Conservation (phyloP, 257 asterid species). For the Perilla frutescens region DNA sequence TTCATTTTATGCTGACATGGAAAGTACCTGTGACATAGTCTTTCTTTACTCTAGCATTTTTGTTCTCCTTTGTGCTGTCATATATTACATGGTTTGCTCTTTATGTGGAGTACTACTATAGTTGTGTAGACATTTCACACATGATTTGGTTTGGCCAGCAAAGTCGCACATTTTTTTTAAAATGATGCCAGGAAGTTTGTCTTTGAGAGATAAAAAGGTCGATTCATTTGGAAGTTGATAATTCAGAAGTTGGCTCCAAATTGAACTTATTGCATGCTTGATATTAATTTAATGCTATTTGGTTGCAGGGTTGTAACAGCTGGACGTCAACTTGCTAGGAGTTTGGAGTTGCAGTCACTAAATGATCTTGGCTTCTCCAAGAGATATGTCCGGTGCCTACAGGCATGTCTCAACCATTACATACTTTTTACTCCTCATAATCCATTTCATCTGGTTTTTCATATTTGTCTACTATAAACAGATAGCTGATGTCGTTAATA, state of each 20-base stretch:
- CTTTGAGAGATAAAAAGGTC: too few species aligned
- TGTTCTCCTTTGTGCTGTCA: background rate
- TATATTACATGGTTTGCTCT: background rate
- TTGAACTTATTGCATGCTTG: slow-evolving; percentile 3
- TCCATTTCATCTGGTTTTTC: slow-evolving; percentile 20
- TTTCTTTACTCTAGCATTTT: background rate
- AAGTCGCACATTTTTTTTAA: background rate
- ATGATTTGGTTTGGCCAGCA: background rate
- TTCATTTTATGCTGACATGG: too few species aligned
- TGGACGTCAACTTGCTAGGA: slow-evolving; percentile 93
- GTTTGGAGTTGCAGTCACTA: slow-evolving; percentile 87
- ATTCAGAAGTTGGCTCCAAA: slow-evolving; percentile 3
- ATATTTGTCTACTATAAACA: slow-evolving; percentile 41
- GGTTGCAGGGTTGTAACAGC: slow-evolving; percentile 79
- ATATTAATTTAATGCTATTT: slow-evolving; percentile 17
- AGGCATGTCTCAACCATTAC: slow-evolving; percentile 52
- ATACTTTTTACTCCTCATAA: background rate
- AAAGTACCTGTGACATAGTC: background rate
- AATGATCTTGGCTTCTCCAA: slow-evolving; percentile 95
- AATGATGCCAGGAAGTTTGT: background rate
- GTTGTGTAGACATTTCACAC: background rate
- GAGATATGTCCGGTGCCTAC: slow-evolving; percentile 91
- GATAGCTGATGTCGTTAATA: slow-evolving; percentile 94
- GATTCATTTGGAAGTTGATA: background rate
- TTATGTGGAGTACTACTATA: background rate